Evolutionary conservation across 352 stramenopile species (phyloP), one percentile per base, ranked within the genome.

Genomic region (Elongisporangium prolatum): DNA sequence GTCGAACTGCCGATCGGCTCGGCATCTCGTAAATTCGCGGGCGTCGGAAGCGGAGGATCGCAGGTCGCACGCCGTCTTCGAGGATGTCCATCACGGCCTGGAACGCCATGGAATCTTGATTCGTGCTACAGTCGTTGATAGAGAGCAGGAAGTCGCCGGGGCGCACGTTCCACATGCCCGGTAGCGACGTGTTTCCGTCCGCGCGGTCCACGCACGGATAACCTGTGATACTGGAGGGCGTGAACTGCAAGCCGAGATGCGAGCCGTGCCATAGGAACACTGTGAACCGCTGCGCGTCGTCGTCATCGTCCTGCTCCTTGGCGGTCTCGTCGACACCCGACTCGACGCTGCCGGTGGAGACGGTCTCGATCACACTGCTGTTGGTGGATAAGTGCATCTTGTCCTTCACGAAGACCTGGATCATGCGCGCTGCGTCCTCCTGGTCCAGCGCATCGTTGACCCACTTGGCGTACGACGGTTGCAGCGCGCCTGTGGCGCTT

Each of bases 181-280:
- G 77, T 17, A 90, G 68, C 34, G 74, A 69, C 48, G 80, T 69
- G 62, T 88, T 88, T 56, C 77, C 75, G n/a, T 80, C 71, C 22
- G 71, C 56, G 58, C 73, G 61, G 56, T 77, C 60, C 24, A 90
- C 74, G 56, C 75, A 80, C 16, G 77, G 80, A 47, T 74, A 84
- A 0, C 70, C 77, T 14, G 80, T 81, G 52, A 75, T 72, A 13
- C 72, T 56, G 52, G 77, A 87, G 53, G 66, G 60, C 28, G 50
- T 64, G 34, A 89, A 85, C 50, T 72, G 57, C 20, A 88, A 48
- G 16, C 80, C 80, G 11, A 88, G 65, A 50, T 68, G 69, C 4
- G 71, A 71, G 54, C 80, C 80, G 55, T 89, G 75, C 77, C 75
- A 88, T 9, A 89, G 66, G 21, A 86, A 69, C 52, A 89, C 69